phyloP scores from a whole-genome alignment of 441 rosid species.

The Lepidium campestre region DNA sequence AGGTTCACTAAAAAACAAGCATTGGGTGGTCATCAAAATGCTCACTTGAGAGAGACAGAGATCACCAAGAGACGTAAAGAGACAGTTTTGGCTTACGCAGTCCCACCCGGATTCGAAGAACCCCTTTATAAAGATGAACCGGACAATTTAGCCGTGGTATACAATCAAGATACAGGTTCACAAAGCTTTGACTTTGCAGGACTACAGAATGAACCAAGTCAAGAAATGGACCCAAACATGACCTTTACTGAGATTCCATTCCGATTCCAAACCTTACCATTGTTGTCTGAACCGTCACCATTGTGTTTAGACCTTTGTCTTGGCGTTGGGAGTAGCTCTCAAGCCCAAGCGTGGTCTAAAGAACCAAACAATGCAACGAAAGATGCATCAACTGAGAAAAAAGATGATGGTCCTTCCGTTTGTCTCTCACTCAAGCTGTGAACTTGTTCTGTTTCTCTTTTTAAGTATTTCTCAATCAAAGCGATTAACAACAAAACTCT shows the following conservation, averaged over 20 bases:
- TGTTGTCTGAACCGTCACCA: neutral
- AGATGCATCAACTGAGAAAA: neutral
- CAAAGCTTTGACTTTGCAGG: neutral
- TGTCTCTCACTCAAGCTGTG: slow-evolving; percentile 1
- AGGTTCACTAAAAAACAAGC: neutral
- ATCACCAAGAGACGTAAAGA: neutral
- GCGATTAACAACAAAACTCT: no score
- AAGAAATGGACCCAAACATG: neutral
- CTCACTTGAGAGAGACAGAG: neutral
- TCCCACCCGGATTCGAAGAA: neutral
- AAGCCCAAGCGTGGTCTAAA: neutral
- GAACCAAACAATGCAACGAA: neutral
- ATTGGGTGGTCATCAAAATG: slow-evolving; percentile 20
- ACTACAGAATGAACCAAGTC: neutral
- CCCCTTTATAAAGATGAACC: neutral
- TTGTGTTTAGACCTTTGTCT: neutral
- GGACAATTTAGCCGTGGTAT: neutral
- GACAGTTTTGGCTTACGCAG: neutral
- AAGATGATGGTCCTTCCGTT: neutral
- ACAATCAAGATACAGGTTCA: neutral
- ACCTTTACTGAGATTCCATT: neutral
- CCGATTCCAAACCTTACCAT: neutral
- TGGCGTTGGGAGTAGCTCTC: neutral
- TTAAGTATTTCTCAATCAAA: neutral
- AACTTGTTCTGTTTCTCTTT: neutral